These are phyloP conservation scores for Pseudogymnoascus sp. DNA, from an alignment of 2,329 filamentous ascomycete species.

Conservation along the genomic window DNA sequence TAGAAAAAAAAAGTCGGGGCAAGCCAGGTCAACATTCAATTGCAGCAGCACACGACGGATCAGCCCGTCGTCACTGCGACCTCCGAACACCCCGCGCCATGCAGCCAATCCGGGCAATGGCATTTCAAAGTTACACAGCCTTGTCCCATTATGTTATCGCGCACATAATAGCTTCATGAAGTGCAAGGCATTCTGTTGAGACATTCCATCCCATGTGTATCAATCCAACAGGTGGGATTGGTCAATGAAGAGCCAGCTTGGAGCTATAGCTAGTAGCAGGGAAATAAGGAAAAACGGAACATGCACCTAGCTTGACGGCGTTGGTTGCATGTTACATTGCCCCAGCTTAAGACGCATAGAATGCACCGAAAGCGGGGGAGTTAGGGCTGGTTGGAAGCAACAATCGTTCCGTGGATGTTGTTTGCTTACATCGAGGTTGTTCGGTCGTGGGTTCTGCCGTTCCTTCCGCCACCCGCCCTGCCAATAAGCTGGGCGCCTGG, in stretches of 20 bases:
- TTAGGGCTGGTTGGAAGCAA: conserved; percentile 1
- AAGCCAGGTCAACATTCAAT: not conserved
- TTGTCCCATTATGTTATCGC: not conserved
- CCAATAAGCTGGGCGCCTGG: conserved; percentile 2
- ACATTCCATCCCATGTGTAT: conserved; percentile 1
- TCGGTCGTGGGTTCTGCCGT: not conserved
- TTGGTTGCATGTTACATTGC: not conserved
- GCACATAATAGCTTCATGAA: not conserved
- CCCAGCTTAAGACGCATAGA: not conserved
- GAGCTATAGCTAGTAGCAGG: not conserved
- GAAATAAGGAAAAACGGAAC: conserved; percentile 2
- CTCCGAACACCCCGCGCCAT: not conserved
- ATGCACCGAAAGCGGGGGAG: not conserved
- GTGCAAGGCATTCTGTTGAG: not conserved
- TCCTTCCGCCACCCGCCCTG: conserved; percentile 1
- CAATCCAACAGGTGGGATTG: conserved; percentile 1
- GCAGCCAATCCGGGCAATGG: not conserved
- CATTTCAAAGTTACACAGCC: not conserved
- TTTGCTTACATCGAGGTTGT: not conserved
- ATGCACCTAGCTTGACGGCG: not conserved
- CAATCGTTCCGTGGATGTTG: not conserved
- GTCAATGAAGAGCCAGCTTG: not conserved
- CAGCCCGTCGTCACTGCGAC: not conserved
- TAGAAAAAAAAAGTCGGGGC: not conserved
- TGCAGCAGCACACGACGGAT: not conserved